These are phyloP conservation scores for Berberis thunbergii DNA, from an alignment of 164 flowering plant genomes.

Conservation along the genomic window DNA sequence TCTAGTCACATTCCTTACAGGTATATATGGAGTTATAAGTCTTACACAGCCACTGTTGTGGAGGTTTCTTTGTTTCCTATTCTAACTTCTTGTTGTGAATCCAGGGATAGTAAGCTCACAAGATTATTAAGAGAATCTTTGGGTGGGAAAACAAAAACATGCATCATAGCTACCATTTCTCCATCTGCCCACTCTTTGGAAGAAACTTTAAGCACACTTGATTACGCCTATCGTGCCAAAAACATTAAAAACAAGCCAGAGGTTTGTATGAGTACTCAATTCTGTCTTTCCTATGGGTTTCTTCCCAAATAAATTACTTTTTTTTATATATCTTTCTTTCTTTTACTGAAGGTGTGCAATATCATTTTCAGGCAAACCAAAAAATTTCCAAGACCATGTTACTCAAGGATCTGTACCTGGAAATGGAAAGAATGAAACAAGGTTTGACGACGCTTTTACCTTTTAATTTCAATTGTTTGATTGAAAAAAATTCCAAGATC, in stretches of 20 bases:
- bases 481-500: too few species aligned
- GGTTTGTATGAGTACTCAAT: constrained; percentile 25
- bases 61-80: background rate
- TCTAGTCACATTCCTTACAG: constrained; percentile 77
- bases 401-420: constrained; percentile 65
- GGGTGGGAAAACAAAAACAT: constrained; percentile 84
- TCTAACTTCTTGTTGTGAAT: background rate
- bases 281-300: background rate
- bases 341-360: background rate
- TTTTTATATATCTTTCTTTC: background rate
- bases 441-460: constrained; percentile 25
- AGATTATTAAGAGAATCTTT: constrained; percentile 68
- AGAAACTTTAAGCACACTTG: constrained; percentile 78
- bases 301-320: background rate
- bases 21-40: constrained; percentile 14
- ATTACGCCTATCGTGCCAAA: constrained; percentile 77
- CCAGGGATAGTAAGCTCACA: constrained; percentile 78
- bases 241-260: constrained; percentile 79
- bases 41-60: background rate
- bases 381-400: constrained; percentile 56
- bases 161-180: constrained; percentile 80
- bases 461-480: background rate
- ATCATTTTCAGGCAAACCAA: constrained; percentile 58
- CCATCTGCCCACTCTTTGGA: constrained; percentile 60
- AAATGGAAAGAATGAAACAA: constrained; percentile 79